Evolutionary conservation across 305 asterid species (phyloP).

Genomic region (Nicotiana rustica): DNA sequence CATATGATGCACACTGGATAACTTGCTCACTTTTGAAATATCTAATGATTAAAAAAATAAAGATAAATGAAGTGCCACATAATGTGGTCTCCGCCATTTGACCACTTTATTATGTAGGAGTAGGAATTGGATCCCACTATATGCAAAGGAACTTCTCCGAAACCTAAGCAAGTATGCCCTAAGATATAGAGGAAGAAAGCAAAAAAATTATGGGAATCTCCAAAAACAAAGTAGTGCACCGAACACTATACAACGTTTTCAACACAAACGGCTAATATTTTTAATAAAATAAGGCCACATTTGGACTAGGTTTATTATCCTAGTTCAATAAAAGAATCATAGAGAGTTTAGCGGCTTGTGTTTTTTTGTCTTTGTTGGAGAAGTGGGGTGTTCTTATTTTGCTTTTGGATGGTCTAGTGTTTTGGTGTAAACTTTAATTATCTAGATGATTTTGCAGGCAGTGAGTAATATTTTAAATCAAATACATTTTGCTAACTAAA

Average conservation of each 20-base stretch:
- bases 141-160: not conserved
- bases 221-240: not conserved
- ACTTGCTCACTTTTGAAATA: no score
- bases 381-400: no score
- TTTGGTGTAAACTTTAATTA: no score
- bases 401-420: no score
- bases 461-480: no score
- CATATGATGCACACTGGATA: no score
- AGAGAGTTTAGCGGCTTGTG: not conserved
- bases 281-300: slow-evolving; percentile 7
- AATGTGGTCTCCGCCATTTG: not conserved
- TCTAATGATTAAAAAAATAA: no score
- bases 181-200: not conserved
- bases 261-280: not conserved
- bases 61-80: not conserved
- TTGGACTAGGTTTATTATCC: slow-evolving; percentile 1
- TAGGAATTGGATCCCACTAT: not conserved
- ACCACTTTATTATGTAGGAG: not conserved
- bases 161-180: not conserved
- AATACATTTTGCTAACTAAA: no score
- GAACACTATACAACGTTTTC: no score
- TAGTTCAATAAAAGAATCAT: slow-evolving; percentile 1
- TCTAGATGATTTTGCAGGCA: no score
- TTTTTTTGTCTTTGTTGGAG: not conserved
- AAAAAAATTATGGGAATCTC: slow-evolving; percentile 1